Conservation (phyloP, 129 eudicot species). For the Smallanthus sonchifolius region DNA sequence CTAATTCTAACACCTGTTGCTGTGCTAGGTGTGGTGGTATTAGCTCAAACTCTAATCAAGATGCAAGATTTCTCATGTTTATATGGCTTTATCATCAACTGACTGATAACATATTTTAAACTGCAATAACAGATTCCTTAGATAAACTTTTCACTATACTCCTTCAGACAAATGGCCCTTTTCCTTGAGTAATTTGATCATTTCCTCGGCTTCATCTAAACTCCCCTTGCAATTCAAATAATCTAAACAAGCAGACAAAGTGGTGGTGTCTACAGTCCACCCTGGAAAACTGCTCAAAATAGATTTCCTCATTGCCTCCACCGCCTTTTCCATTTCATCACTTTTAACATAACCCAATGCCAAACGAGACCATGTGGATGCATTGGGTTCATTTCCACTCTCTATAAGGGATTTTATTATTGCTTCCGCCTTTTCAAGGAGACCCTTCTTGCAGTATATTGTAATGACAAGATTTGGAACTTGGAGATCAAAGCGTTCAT, state of each 20-base stretch:
- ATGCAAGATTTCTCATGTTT: too few species aligned
- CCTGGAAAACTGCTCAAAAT: constrained; percentile 27
- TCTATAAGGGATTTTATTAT: constrained; percentile 23
- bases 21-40: too few species aligned
- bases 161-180: constrained; percentile 28
- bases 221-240: constrained; percentile 36
- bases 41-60: too few species aligned
- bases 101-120: not conserved
- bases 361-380: constrained; percentile 49
- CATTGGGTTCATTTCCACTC: constrained; percentile 38
- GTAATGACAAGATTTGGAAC: constrained; percentile 43
- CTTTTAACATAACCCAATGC: constrained; percentile 40
- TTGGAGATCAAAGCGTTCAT: constrained; percentile 26
- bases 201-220: constrained; percentile 24
- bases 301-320: constrained; percentile 39
- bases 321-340: constrained; percentile 45
- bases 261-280: constrained; percentile 26
- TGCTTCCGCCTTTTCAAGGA: constrained; percentile 40
- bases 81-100: not conserved
- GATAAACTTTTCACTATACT: constrained; percentile 20
- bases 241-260: constrained; percentile 36
- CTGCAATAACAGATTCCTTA: not conserved
- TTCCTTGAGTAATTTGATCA: constrained; percentile 28
- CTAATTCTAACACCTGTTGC: not conserved
- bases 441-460: constrained; percentile 51